Base-by-base conservation (phyloP, 2,329 filamentous ascomycete species). In the Phialemonium atrogriseum region DNA sequence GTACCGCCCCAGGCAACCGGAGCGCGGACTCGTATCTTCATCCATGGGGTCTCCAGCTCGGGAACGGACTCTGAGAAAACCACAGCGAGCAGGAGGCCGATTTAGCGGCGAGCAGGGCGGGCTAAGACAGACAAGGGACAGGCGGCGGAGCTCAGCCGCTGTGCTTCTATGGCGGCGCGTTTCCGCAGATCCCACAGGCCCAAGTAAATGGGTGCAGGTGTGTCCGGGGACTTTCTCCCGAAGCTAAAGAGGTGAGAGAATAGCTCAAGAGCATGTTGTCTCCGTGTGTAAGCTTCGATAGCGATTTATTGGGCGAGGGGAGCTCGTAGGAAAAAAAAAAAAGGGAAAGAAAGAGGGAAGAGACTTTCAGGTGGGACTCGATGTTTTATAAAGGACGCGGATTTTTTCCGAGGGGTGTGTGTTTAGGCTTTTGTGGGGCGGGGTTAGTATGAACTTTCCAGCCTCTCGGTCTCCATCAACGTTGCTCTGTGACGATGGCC, bases 171-270 rank as follows among this genome's bases (percentile, higher is more conserved):
- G 89, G 87, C 88, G 88, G 86, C 85, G 88, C 86, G 84, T 95
- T 94, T 93, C 86, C 85, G 86, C 88, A 74, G 60, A 66, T 58
- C 64, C 36, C 45, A 55, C 53, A 48, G n/a, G n/a, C n/a, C n/a
- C n/a, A n/a, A n/a, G n/a, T n/a, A n/a, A n/a, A n/a, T n/a, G n/a
- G n/a, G n/a, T n/a, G n/a, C 42, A 47, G 50, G 46, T 55, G 65
- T 80, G 88, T 95, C 89, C 89, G 89, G 89, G 89, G 89, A 96
- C 89, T 96, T 96, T 96, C 89, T 94, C 89, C 89, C 87, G 91
- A 95, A 95, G 88, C 88, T 56, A 50, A 30, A 39, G 47, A 52
- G 49, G 54, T 43, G 51, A 55, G 54, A 62, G 45, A 59, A 49
- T 49, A 48, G 43, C 50, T 54, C 50, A 49, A 41, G 44, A 46